phyloP scores from a whole-genome alignment of 345 rosid genomes.

The Eucalyptus albens region DNA sequence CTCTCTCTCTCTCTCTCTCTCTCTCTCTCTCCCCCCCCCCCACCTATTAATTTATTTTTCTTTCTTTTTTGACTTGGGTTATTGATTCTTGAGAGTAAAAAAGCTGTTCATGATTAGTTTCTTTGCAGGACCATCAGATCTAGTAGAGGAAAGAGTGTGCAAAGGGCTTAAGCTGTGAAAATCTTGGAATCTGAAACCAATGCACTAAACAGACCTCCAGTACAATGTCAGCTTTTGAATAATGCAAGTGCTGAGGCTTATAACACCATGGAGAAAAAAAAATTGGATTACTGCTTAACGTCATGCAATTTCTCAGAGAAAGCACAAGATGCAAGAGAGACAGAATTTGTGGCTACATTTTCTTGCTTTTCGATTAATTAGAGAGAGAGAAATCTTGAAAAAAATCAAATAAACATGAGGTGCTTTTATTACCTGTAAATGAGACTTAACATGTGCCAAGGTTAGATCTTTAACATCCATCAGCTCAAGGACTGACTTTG shows the following conservation, averaged over 20 bases:
- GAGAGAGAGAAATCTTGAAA: not conserved
- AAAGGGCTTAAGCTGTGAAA: slow-evolving; percentile 6
- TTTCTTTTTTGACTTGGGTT: not conserved
- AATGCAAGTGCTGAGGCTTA: not conserved
- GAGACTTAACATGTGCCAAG: slow-evolving; percentile 98
- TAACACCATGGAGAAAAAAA: not conserved
- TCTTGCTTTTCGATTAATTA: not conserved
- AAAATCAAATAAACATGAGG: not conserved
- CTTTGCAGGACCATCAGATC: slow-evolving; percentile 55
- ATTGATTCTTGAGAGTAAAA: slow-evolving; percentile 60
- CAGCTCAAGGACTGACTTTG: slow-evolving; percentile 96
- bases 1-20: not conserved
- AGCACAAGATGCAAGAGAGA: not conserved
- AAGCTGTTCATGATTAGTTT: slow-evolving; percentile 34
- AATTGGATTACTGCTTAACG: not conserved
- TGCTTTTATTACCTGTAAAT: slow-evolving; percentile 58
- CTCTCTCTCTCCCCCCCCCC: not conserved
- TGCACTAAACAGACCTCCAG: not conserved
- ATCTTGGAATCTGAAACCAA: slow-evolving; percentile 35
- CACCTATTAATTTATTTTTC: not conserved
- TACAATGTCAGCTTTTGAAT: not conserved
- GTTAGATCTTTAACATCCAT: slow-evolving; percentile 99
- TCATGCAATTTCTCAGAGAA: not conserved
- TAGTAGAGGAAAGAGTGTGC: not conserved
- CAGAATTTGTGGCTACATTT: not conserved